Percentiles rank a stretch among this genome's conserved stretches.
Conservation (phyloP, 116 monocot species). For the Posidonia oceanica region DNA sequence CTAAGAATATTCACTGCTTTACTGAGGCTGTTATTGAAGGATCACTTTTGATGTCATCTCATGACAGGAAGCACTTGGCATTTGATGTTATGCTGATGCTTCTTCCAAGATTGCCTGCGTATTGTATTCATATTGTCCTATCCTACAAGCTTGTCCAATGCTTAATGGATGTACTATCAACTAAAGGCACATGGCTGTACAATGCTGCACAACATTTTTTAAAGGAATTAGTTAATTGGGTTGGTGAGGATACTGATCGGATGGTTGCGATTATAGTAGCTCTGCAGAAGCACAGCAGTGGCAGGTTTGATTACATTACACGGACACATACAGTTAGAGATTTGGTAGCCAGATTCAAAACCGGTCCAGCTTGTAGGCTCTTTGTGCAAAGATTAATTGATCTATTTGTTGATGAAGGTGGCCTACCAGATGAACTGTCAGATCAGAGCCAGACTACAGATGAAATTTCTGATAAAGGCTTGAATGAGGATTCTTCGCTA, state of each 20-base stretch:
- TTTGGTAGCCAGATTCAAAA: constrained; percentile 43
- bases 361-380: constrained; percentile 36
- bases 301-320: constrained; percentile 79
- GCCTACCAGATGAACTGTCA: constrained; percentile 69
- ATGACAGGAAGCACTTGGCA: constrained; percentile 90
- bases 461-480: constrained; percentile 71
- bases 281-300: constrained; percentile 72
- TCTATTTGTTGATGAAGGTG: constrained; percentile 73
- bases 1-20: constrained; percentile 47
- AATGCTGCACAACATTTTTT: constrained; percentile 81
- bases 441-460: constrained; percentile 94
- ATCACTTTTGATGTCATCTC: constrained; percentile 77
- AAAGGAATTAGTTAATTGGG: constrained; percentile 55
- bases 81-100: constrained; percentile 61
- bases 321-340: constrained; percentile 58
- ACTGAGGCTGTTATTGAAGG: constrained; percentile 77
- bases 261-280: constrained; percentile 49
- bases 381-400: constrained; percentile 62
- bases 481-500: constrained; percentile 30
- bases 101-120: constrained; percentile 55
- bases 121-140: constrained; percentile 44
- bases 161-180: constrained; percentile 77
- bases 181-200: constrained; percentile 56
- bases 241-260: constrained; percentile 42
- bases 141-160: constrained; percentile 83